Evolutionary conservation across 352 stramenopile genomes (phyloP).

Genomic region (Phytophthora boehmeriae): DNA sequence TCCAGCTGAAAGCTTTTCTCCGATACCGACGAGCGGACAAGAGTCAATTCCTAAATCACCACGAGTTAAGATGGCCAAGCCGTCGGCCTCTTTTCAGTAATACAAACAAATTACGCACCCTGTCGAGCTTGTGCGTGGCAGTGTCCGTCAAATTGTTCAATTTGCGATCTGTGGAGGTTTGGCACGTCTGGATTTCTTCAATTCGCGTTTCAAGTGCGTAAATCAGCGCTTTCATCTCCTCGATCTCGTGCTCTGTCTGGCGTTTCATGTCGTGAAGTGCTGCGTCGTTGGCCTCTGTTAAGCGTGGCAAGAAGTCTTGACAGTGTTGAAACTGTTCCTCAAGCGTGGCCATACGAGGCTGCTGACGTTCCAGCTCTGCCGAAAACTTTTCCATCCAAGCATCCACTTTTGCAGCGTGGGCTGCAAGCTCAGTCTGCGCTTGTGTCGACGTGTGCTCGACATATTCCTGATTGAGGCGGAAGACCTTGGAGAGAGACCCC

Average conservation of each 20-base stretch:
- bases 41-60: slow-evolving; percentile 51
- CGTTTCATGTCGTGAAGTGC: slow-evolving; percentile 32
- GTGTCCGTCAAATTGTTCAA: slow-evolving; percentile 49
- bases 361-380: slow-evolving; percentile 43
- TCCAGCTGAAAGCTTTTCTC: slow-evolving; percentile 64
- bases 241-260: slow-evolving; percentile 41
- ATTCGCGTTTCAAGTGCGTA: slow-evolving; percentile 49
- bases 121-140: slow-evolving; percentile 47
- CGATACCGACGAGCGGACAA: slow-evolving; percentile 57
- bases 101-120: slow-evolving; percentile 26
- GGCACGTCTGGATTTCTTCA: slow-evolving; percentile 42
- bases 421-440: slow-evolving; percentile 35
- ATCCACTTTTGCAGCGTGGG: slow-evolving; percentile 46
- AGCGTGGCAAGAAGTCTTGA: slow-evolving; percentile 44
- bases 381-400: slow-evolving; percentile 77
- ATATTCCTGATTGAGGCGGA: slow-evolving; percentile 76
- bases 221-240: slow-evolving; percentile 60
- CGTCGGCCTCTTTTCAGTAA: neutral
- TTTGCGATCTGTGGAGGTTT: slow-evolving; percentile 37
- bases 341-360: slow-evolving; percentile 33
- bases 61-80: neutral
- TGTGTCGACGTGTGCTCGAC: slow-evolving; percentile 63
- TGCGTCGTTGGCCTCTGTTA: slow-evolving; percentile 33
- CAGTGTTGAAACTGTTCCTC: slow-evolving; percentile 51
- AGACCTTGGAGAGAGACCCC: slow-evolving; percentile 69